Percentiles rank a stretch among this genome's conserved stretches.
phyloP scores from a whole-genome alignment of 2,329 filamentous ascomycete species.

The Neurospora sp. region DNA sequence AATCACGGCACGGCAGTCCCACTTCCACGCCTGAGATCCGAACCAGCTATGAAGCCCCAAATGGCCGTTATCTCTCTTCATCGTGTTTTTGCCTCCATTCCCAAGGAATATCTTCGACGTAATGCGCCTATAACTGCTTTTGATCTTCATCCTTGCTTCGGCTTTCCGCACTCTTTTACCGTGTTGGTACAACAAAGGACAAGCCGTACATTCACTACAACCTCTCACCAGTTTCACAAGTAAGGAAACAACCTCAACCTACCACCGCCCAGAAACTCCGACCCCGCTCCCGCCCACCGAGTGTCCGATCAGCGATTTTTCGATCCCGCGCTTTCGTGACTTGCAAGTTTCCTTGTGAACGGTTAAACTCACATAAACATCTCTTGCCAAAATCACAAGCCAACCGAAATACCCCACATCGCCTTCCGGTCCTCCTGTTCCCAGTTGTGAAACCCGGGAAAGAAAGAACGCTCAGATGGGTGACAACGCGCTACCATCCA shows the following conservation, averaged over 20 bases:
- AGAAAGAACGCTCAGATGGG: constrained; percentile 9
- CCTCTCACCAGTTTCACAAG: background rate
- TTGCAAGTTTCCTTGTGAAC: background rate
- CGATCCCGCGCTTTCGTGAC: background rate
- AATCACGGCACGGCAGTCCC: background rate
- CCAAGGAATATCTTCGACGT: background rate
- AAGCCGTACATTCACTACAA: background rate
- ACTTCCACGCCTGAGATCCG: background rate
- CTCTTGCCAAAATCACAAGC: background rate
- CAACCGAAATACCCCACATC: background rate
- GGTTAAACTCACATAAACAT: background rate
- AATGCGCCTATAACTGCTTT: background rate
- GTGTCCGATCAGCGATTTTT: background rate
- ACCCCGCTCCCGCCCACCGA: background rate
- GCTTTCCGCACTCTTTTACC: background rate
- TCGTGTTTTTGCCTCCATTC: background rate
- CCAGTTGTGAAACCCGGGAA: background rate
- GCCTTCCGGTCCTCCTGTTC: background rate
- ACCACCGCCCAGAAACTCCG: background rate
- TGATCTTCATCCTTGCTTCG: background rate
- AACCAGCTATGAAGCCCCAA: background rate
- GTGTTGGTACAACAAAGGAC: background rate
- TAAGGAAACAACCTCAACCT: background rate
- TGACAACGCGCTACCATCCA: constrained; percentile 5
- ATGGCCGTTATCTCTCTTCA: background rate